Percentiles rank a stretch among this genome's conserved stretches.
These are phyloP conservation scores for Aspergillus brunneoviolaceus DNA, from an alignment of 2,329 filamentous ascomycete species.

Conservation along the genomic window DNA sequence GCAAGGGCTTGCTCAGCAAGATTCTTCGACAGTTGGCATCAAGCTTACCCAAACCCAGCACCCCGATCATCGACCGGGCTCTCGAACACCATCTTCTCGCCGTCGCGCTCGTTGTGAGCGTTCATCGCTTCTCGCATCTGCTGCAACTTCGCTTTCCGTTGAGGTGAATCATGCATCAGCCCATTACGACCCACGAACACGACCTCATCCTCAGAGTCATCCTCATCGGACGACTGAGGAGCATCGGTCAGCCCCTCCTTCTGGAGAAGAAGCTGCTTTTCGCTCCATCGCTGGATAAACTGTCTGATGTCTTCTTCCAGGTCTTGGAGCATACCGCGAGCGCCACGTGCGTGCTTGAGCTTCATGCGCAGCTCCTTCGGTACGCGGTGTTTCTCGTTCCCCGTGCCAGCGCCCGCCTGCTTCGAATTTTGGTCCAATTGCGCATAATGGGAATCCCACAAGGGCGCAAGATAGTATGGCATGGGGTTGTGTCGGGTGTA, in stretches of 20 bases:
- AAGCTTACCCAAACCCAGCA: conserved; percentile 75
- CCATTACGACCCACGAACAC: conserved; percentile 78
- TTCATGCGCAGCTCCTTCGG: conserved; percentile 77
- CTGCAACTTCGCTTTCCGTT: conserved; percentile 54
- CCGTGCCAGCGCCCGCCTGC: conserved; percentile 42
- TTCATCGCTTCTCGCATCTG: conserved; percentile 40
- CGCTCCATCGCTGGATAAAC: conserved; percentile 66
- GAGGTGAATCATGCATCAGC: conserved; percentile 60
- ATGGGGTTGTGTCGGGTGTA: conserved; percentile 70
- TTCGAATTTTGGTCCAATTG: conserved; percentile 40
- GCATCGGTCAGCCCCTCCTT: conserved; percentile 49
- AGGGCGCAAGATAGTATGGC: conserved; percentile 83
- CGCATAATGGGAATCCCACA: conserved; percentile 69
- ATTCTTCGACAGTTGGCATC: conserved; percentile 1
- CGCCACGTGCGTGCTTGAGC: conserved; percentile 75
- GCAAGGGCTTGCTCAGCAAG: conserved; percentile 17
- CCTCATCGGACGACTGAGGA: conserved; percentile 36
- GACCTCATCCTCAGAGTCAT: conserved; percentile 76
- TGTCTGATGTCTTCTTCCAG: conserved; percentile 80
- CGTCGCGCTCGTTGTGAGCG: conserved; percentile 46
- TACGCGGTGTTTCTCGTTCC: conserved; percentile 51
- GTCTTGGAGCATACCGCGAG: conserved; percentile 75
- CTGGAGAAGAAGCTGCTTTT: conserved; percentile 49
- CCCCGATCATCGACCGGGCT: conserved; percentile 71
- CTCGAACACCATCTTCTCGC: conserved; percentile 76